Evolutionary conservation across 2,329 filamentous ascomycete genomes (phyloP).

Genomic region (Phaeosphaeriaceae sp.): DNA sequence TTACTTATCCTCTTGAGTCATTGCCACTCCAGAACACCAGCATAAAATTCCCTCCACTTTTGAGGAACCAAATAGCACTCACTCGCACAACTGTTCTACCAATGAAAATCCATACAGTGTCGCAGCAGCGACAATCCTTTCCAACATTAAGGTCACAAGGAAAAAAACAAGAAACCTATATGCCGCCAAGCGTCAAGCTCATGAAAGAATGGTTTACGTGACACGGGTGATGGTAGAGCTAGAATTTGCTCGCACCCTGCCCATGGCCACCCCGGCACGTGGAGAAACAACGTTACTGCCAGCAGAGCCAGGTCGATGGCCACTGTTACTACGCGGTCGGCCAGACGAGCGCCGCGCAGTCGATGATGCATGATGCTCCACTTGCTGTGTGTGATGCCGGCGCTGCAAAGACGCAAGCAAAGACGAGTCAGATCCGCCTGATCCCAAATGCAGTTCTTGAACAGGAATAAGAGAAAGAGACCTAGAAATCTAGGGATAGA

Average conservation of each 20-base stretch:
- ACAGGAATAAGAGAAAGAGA: conserved; percentile 40
- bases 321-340: conserved; percentile 49
- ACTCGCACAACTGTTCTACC: conserved; percentile 2
- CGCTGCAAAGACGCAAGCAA: conserved; percentile 48
- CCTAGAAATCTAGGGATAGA: conserved; percentile 45
- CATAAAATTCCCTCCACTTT: conserved; percentile 8
- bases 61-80: conserved; percentile 2
- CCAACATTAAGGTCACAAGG: neutral
- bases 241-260: conserved; percentile 40
- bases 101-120: conserved; percentile 3
- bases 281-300: conserved; percentile 29
- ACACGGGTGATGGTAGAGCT: conserved; percentile 39
- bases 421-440: conserved; percentile 49
- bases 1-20: conserved; percentile 2
- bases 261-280: conserved; percentile 31
- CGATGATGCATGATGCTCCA: conserved; percentile 40
- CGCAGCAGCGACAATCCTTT: neutral
- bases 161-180: conserved; percentile 10
- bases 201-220: conserved; percentile 7
- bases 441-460: conserved; percentile 44
- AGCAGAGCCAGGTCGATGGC: conserved; percentile 44
- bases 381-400: conserved; percentile 46
- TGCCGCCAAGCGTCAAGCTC: conserved; percentile 4
- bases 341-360: conserved; percentile 43
- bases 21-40: conserved; percentile 7